phyloP scores from a whole-genome alignment of 208 protist genomes.

The Trypanosoma grayi region DNA sequence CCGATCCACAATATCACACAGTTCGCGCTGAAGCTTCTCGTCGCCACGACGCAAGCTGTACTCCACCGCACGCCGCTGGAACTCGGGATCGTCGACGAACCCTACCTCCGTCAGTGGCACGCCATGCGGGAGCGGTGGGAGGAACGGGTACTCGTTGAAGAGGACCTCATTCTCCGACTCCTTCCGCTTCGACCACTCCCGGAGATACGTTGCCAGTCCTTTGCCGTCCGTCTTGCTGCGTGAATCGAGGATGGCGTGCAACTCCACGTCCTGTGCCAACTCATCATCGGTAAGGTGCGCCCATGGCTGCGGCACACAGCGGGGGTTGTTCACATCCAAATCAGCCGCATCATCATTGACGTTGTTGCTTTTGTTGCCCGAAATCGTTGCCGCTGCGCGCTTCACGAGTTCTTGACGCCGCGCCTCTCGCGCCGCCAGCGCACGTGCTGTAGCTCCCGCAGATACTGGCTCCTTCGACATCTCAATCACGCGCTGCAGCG shows the following conservation, averaged over 20 bases:
- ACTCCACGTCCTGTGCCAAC: constrained; percentile 37
- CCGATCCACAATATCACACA: constrained; percentile 41
- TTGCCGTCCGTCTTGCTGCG: constrained; percentile 10
- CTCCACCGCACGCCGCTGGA: constrained; percentile 26
- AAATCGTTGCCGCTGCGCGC: background rate
- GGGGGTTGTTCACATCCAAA: constrained; percentile 38
- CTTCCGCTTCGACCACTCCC: constrained; percentile 48
- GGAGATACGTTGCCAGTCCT: constrained; percentile 30
- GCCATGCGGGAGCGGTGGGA: constrained; percentile 48
- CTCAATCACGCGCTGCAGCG: constrained; percentile 13
- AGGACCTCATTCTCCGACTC: constrained; percentile 64
- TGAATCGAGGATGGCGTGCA: constrained; percentile 32
- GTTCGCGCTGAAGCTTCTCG: constrained; percentile 30
- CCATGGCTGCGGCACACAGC: constrained; percentile 61
- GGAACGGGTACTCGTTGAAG: constrained; percentile 55
- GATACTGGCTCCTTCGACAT: constrained; percentile 4
- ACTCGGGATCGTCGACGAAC: constrained; percentile 41
- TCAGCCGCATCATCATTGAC: background rate
- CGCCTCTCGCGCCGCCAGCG: background rate
- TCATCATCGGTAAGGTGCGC: constrained; percentile 49
- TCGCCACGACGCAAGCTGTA: constrained; percentile 25
- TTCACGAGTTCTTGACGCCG: constrained; percentile 6
- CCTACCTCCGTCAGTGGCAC: constrained; percentile 53
- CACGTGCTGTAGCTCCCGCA: constrained; percentile 1
- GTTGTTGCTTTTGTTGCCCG: background rate